Evolutionary conservation across 2,329 filamentous ascomycete species (phyloP), one percentile per base, ranked within the genome.

Genomic region (Botrytis squamosa): DNA sequence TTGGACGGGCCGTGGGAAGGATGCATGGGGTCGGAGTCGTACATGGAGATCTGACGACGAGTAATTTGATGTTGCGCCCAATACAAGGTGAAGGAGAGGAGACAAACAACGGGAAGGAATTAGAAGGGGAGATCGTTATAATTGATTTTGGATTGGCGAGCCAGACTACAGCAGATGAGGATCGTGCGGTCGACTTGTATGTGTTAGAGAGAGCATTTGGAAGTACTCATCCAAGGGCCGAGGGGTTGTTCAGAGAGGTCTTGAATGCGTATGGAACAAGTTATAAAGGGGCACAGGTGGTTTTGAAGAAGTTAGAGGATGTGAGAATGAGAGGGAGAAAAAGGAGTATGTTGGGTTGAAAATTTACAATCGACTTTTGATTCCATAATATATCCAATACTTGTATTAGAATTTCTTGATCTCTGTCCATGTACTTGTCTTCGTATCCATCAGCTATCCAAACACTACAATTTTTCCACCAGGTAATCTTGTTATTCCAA

Each of bases 41-140:
- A 74, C 96, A 99, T 84, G 96, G 96, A 59, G 96, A 99, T 84
- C 84, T 99, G 84, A 99, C 96, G 75, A 99, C 95, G 76, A 98
- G 95, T 84, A 99, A 99, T 83, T 87, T 99, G 84, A 98, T 99
- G 91, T 81, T 98, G 77, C 82, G 89, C 59, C 76, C 77, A 22
- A 49, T 42, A 20, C 69, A 49, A 73, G 74, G 18, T 59, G 77
- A 49, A n/a, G 67, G 18, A 71, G 75, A 74, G 38, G 73, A 72
- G 46, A 79, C 77, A 20, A 77, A 70, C 8, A 76, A 78, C 14
- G 49, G 49, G 9, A 76, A 78, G 42, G 72, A 76, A n/a, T 79
- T 91, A 73, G 86, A 88, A 1, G 95, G 94, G 3, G 92, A 97
- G 71, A 88, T 99, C 74, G 90, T 97, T 36, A 85, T 98, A 55